Base-by-base conservation (phyloP, 371 early-diverging fungal species). In the Mortierella sp. region DNA sequence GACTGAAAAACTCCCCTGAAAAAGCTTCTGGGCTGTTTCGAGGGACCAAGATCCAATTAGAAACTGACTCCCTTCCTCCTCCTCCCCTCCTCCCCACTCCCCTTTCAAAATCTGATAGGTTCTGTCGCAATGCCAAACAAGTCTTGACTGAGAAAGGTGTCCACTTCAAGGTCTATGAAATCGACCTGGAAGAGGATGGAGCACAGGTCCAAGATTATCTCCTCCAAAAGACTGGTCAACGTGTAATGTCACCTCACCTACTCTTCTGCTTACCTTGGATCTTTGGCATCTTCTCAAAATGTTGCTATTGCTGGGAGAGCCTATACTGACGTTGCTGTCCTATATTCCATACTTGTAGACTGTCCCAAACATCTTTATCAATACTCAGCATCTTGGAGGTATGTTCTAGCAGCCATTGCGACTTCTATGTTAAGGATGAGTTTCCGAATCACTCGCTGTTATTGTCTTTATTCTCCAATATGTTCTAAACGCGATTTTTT, bases 301-400 rank as follows among this genome's bases (percentile, higher is more conserved):
- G 3, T 44, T 19, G 57, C 57, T 1, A 26, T 51, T 29, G 18
- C 18, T 18, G 6, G 57, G 9, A 28, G n/a, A 16, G 7, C n/a
- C 15, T 37, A 29, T n/a, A 0, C 57, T 29, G 14, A 53, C 53
- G 6, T 57, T 43, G 46, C 14, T 15, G 37, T 9, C 37, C 37
- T 37, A 9, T 28, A 16, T 11, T 18, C 11, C 12, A 21, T 15
- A 14, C 28, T 9, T 14, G 23, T 53, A 74, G 75, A 91, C 93
- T 16, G 94, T 94, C 26, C 94, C 94, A 46, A 94, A 93, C 74
- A 88, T 94, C 67, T 94, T 93, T 77, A 89, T 91, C 74, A 82
- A 87, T 37, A 73, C 73, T 15, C 76, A 87, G 56, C 92, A 92
- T 55, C 65, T 94, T 66, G 94, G 93, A 62, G 93, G 93, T 58